These are phyloP conservation scores for Umbelopsis vinacea DNA, from an alignment of 192 early-diverging fungal genomes.

Conservation along the genomic window DNA sequence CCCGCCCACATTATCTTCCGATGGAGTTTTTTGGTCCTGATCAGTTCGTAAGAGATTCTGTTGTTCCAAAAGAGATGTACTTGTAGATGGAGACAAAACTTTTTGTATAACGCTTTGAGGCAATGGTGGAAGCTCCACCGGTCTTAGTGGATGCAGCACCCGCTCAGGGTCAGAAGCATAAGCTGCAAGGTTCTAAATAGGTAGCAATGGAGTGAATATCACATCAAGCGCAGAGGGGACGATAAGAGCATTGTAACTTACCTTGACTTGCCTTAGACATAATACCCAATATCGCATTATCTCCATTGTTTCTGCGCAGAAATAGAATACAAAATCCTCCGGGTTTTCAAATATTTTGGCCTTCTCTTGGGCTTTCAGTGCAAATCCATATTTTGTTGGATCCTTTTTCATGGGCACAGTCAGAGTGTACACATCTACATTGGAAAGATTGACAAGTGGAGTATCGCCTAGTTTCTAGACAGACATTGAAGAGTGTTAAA, in stretches of 20 bases:
- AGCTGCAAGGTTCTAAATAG: background rate
- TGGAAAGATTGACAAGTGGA: slow-evolving; percentile 45
- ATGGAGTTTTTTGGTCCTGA: background rate
- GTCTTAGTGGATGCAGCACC: background rate
- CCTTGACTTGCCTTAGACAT: slow-evolving; percentile 1
- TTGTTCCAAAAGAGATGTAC: background rate
- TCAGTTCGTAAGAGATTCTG: background rate
- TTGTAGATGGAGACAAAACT: background rate
- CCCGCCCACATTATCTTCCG: background rate
- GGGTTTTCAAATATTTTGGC: slow-evolving; percentile 82
- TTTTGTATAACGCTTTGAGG: slow-evolving; percentile 9
- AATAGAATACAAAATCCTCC: slow-evolving; percentile 71
- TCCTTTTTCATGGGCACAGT: slow-evolving; percentile 67
- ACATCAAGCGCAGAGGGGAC: too few relatives aligned
- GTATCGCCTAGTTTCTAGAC: slow-evolving; percentile 38
- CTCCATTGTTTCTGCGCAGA: slow-evolving; percentile 16
- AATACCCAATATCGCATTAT: background rate
- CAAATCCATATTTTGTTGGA: slow-evolving; percentile 84
- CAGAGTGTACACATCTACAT: slow-evolving; percentile 86
- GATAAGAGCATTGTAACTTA: background rate
- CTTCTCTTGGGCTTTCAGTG: slow-evolving; percentile 79
- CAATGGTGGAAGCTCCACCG: background rate
- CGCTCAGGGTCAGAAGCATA: slow-evolving; percentile 5
- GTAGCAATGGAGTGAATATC: background rate
- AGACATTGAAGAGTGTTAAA: slow-evolving; percentile 42